phyloP scores from a whole-genome alignment of 2,329 filamentous ascomycete genomes.

The Hirsutella thompsonii region DNA sequence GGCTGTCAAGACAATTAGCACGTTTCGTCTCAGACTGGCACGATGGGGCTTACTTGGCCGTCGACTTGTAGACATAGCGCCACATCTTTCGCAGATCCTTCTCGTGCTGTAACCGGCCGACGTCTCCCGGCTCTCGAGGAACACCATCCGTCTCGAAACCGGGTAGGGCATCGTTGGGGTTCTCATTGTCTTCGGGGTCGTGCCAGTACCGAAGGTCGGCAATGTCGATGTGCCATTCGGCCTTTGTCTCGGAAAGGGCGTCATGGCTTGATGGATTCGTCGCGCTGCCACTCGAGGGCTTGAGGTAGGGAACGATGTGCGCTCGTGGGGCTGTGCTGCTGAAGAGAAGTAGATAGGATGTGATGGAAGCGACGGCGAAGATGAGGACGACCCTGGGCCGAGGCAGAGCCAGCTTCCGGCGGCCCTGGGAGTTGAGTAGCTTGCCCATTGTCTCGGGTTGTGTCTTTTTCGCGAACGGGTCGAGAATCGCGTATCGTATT shows the following conservation, averaged over 20 bases:
- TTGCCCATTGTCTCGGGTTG: slow-evolving; percentile 12
- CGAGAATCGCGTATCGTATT: not conserved
- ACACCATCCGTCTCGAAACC: slow-evolving; percentile 24
- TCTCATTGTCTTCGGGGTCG: slow-evolving; percentile 21
- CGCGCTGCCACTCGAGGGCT: slow-evolving; percentile 1
- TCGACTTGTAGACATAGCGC: slow-evolving; percentile 26
- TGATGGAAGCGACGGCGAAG: slow-evolving; percentile 23
- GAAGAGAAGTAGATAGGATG: slow-evolving; percentile 31
- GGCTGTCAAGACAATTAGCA: slow-evolving; percentile 15
- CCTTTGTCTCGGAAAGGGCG: slow-evolving; percentile 7
- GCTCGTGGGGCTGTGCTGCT: slow-evolving; percentile 19
- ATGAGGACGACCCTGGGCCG: slow-evolving; percentile 29
- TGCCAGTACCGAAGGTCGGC: slow-evolving; percentile 21
- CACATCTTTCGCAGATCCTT: slow-evolving; percentile 29
- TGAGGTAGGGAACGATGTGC: slow-evolving; percentile 20
- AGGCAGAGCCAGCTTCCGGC: slow-evolving; percentile 19
- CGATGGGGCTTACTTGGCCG: slow-evolving; percentile 21
- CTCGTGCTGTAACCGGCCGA: slow-evolving; percentile 23
- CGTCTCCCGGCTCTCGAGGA: slow-evolving; percentile 15
- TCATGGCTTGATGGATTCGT: not conserved
- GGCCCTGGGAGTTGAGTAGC: slow-evolving; percentile 17
- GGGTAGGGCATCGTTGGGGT: slow-evolving; percentile 19
- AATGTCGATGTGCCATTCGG: slow-evolving; percentile 21
- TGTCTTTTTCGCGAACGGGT: not conserved
- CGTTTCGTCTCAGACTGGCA: not conserved